These are phyloP conservation scores for Leccinum longicurvipes DNA, from an alignment of 768 basidiomycete genomes.

Conservation along the genomic window DNA sequence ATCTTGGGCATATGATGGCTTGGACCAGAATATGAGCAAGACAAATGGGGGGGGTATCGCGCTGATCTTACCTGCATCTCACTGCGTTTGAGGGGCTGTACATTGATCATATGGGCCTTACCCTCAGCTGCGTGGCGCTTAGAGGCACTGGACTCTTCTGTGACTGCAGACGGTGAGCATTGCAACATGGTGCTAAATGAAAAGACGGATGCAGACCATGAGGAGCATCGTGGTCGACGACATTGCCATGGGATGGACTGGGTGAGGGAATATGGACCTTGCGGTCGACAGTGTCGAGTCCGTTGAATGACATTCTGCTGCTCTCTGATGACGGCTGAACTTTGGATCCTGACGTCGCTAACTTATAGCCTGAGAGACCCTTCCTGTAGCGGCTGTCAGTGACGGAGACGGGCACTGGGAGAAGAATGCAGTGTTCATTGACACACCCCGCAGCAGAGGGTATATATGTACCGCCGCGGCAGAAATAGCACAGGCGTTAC, in stretches of 20 bases:
- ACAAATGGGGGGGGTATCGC: background rate
- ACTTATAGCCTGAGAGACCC: conserved; percentile 24
- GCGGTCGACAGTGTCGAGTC: conserved; percentile 34
- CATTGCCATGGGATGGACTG: conserved; percentile 48
- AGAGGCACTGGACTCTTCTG: conserved; percentile 48
- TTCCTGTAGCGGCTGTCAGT: background rate
- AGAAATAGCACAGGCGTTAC: no score
- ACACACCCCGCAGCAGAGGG: background rate
- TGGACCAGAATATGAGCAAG: conserved; percentile 4
- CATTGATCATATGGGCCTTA: conserved; percentile 56
- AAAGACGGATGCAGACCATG: conserved; percentile 44
- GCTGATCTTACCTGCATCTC: conserved; percentile 77
- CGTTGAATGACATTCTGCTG: conserved; percentile 24
- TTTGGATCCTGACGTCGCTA: background rate
- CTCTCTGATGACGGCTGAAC: background rate
- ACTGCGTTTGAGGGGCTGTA: conserved; percentile 79
- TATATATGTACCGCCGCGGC: background rate
- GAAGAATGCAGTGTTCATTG: background rate
- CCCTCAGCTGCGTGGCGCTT: conserved; percentile 30
- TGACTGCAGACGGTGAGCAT: conserved; percentile 44
- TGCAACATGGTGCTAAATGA: conserved; percentile 1
- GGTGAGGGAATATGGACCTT: conserved; percentile 52
- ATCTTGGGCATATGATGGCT: conserved; percentile 94
- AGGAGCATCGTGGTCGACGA: conserved; percentile 70
- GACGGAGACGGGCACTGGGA: background rate